Percentiles rank a stretch among this genome's conserved stretches.
phyloP scores from a whole-genome alignment of 2,329 filamentous ascomycete species.

The Bimuria novae-zelandiae region DNA sequence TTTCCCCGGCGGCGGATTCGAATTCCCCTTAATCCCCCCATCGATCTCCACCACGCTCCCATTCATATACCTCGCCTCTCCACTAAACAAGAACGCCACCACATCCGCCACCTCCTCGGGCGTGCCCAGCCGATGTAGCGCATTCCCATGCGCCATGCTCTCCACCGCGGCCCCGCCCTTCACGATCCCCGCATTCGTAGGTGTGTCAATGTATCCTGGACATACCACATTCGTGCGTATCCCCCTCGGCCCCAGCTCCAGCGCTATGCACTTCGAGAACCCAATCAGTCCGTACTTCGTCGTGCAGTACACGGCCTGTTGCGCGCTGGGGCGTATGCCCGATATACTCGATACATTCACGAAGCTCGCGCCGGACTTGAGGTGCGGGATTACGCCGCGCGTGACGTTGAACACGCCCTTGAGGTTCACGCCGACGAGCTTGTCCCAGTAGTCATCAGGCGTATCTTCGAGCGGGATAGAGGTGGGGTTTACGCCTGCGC shows the following conservation, averaged over 20 bases:
- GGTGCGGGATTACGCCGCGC: constrained; percentile 48
- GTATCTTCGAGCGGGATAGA: constrained; percentile 46
- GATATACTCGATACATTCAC: constrained; percentile 38
- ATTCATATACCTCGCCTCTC: constrained; percentile 53
- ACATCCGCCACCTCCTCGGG: constrained; percentile 57
- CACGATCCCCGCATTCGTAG: constrained; percentile 56
- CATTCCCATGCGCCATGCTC: constrained; percentile 46
- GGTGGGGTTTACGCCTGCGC: constrained; percentile 57
- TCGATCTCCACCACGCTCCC: constrained; percentile 55
- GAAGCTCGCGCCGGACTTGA: constrained; percentile 24
- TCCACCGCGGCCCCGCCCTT: constrained; percentile 52
- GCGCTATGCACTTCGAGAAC: constrained; percentile 38
- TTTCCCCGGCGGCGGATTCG: constrained; percentile 1
- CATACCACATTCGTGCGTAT: constrained; percentile 38
- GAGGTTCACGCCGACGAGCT: constrained; percentile 52
- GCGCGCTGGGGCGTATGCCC: constrained; percentile 29
- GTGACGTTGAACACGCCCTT: constrained; percentile 53
- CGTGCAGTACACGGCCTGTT: constrained; percentile 41
- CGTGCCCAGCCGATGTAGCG: constrained; percentile 50
- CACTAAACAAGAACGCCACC: constrained; percentile 55
- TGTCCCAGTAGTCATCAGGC: constrained; percentile 55
- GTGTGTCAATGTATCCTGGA: constrained; percentile 53
- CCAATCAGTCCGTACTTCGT: constrained; percentile 44
- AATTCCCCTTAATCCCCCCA: constrained; percentile 43
- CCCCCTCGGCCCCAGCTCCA: constrained; percentile 38